Evolutionary conservation across 129 eudicot species (phyloP).

Genomic region (Flaveria linearis): DNA sequence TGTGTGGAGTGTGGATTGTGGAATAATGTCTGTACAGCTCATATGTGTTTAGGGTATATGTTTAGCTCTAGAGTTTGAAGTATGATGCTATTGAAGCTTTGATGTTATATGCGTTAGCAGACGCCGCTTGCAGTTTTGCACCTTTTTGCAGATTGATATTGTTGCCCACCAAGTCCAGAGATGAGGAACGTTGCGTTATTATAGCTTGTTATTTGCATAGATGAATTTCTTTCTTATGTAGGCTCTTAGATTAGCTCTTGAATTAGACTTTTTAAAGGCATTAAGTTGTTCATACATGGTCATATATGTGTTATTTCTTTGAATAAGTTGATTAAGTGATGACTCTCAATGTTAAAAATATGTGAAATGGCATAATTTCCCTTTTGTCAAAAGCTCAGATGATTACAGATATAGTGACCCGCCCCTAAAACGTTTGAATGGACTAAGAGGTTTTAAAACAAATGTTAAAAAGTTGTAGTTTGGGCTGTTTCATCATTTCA

Average conservation of each 20-base stretch:
- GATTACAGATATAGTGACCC: not conserved
- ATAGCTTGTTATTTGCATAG: not conserved
- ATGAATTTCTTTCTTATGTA: not conserved
- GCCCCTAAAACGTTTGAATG: not conserved
- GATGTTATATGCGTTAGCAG: not conserved
- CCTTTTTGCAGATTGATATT: not conserved
- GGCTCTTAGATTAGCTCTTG: conserved; percentile 16
- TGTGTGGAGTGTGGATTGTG: not conserved
- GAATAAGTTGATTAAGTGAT: not conserved
- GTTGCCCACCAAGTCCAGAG: not conserved
- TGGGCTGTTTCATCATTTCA: not conserved
- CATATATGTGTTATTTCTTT: conserved; percentile 4
- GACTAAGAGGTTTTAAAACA: not conserved
- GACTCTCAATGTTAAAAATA: not conserved
- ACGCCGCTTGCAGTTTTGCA: conserved; percentile 5
- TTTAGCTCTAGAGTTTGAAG: conserved; percentile 17
- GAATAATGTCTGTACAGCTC: not conserved
- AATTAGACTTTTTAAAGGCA: not conserved
- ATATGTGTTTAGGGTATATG: not conserved
- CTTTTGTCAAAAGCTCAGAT: not conserved
- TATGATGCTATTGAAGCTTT: not conserved
- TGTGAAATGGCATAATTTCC: not conserved
- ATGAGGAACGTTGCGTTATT: not conserved
- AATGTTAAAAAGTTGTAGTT: not conserved
- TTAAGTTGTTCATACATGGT: not conserved